Evolutionary conservation across 768 basidiomycete genomes (phyloP), one percentile per base, ranked within the genome.

Genomic region (Pilatotrama ljubarskyi): DNA sequence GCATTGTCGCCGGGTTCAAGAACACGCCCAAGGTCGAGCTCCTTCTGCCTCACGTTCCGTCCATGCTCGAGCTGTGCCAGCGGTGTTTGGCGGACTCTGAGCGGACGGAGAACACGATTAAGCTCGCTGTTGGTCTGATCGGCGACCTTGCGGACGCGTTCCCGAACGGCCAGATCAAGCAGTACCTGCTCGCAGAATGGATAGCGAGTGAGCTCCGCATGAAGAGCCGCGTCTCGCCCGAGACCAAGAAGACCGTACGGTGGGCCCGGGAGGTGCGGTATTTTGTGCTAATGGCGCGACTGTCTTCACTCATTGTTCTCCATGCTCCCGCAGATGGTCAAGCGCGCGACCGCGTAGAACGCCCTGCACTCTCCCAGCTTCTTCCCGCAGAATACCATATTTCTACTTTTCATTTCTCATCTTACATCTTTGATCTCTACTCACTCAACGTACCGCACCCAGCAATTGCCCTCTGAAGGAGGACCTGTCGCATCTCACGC

Each of bases 121-220:
- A 88, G 68, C 74, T 91, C 51, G 83, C 83, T 5, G 87, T 91
- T 62, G 97, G 96, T 40, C 82, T 98, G 8, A 77, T 98, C 61
- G 97, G 97, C 57, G 97, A 99, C 69, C 80, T 99, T 18, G 95
- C 94, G 1, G 93, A 95, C 68, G 82, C 85, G 32, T 98, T 92
- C 84, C 83, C 88, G 36, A 77, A 80, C 55, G 91, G 91, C 26
- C 81, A 93, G 70, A 80, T 98, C 67, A 92, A 92, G 78, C 86
- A 88, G 26, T 73, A 84, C 47, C 77, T 98, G 58, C 80, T 94
- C 44, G 76, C 84, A 40, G 87, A 88, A 36, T 97, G 95, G 95
- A 76, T 91, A 63, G 88, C 84, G 0, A 75, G 76, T 20, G 85
- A 92, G 64, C 75, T 95, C 66, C 84, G 91, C 63, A 80, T 82